Base-by-base conservation (phyloP, 1,284 basidiomycete genomes). In the Vanrija pseudolonga region DNA sequence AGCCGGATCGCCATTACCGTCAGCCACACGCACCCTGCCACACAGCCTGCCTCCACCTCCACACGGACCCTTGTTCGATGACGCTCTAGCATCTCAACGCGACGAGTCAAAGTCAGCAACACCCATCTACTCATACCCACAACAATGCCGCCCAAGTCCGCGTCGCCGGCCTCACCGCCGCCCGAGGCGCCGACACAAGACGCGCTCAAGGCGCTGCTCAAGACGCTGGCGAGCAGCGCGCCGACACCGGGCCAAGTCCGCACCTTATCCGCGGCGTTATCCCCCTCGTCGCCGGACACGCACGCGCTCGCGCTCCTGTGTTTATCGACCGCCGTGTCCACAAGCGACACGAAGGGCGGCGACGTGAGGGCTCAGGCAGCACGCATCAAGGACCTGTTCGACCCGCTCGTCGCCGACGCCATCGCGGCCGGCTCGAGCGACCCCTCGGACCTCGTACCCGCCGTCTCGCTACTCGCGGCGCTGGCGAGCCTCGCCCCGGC, bases 401-500 rank as follows among this genome's bases (percentile, higher is more conserved):
- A 60, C 36, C 50, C 58, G 15, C 50, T 60, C 4, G 50, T 60
- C 15, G 28, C 45, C 14, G 49, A 51, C 19, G 58, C 58, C 11
- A 28, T 56, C 11, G 28, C 51, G 0, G 7, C 32, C 18, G 53
- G 44, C 9, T 15, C 55, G 2, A 20, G 26, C 6, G 55, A 56
- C 36, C 58, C 58, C 0, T 41, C 18, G 4, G 17, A 47, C 2
- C 51, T 60, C 24, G 58, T 57, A 3, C 58, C 58, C 4, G 38
- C 58, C 24, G 53, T 54, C 4, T 46, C 45, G 5, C 63, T 74
- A 4, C 51, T 72, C 14, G 50, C 65, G 0, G 50, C 65, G 1
- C 60, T 73, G 9, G 66, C 67, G 23, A 60, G 68, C 0, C 61
- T 72, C 5, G 50, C 62, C 0, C 64, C 72, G 0, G 45, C 36